Conservation (phyloP, 2,329 filamentous ascomycete species). For the Neocucurbitaria cava region DNA sequence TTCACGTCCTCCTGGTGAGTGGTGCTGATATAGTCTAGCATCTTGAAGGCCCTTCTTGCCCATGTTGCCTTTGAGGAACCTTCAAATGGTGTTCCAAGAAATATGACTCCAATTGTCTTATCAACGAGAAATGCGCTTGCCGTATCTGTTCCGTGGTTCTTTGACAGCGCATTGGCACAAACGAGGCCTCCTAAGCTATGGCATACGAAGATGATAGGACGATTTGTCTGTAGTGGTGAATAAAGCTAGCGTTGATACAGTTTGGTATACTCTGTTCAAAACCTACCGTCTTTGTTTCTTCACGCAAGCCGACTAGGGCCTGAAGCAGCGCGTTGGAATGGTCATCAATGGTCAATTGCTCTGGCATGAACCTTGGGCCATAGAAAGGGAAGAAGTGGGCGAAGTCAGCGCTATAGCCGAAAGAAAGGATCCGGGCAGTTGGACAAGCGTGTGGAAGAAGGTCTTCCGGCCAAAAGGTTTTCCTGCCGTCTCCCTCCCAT, state of each 20-base stretch:
- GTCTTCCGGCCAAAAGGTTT: constrained; percentile 15
- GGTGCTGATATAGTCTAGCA: constrained; percentile 8
- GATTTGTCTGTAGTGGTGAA: constrained; percentile 3
- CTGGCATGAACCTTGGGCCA: constrained; percentile 2
- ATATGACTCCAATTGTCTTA: no score
- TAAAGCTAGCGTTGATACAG: neutral
- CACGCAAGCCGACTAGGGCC: constrained; percentile 7
- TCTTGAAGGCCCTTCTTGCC: constrained; percentile 7
- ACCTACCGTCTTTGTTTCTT: constrained; percentile 13
- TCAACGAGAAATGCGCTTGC: constrained; percentile 1
- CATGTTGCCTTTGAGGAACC: constrained; percentile 15
- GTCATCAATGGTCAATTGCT: constrained; percentile 15
- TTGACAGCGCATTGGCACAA: constrained; percentile 15
- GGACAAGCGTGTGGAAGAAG: constrained; percentile 15
- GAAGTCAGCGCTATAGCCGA: constrained; percentile 18
- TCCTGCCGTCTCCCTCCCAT: neutral
- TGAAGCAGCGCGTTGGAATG: constrained; percentile 12
- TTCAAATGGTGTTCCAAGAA: constrained; percentile 8
- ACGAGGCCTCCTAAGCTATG: constrained; percentile 21
- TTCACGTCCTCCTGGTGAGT: constrained; percentile 15
- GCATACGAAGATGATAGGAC: constrained; percentile 17
- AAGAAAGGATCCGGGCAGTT: constrained; percentile 19
- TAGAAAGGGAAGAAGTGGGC: constrained; percentile 13
- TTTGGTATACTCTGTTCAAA: no score
- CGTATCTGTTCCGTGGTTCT: constrained; percentile 4